These are phyloP conservation scores for Aspergillus amoenus DNA, from an alignment of 2,329 filamentous ascomycete species.

Conservation along the genomic window DNA sequence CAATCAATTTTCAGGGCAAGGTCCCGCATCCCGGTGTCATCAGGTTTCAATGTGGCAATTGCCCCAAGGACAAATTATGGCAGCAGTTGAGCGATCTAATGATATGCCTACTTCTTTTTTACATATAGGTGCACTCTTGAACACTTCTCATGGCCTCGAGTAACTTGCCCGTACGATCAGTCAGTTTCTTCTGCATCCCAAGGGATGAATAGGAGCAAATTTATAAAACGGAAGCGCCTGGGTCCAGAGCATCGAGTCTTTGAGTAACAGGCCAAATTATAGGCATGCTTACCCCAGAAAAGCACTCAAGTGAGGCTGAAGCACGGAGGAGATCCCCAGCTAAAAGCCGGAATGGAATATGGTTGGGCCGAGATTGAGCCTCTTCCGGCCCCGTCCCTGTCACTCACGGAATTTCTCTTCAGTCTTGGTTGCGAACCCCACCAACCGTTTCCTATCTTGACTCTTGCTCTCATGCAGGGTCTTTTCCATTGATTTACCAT, in stretches of 20 bases:
- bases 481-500: not conserved
- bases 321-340: not conserved
- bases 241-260: not conserved
- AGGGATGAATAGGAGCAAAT: not conserved
- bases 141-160: not conserved
- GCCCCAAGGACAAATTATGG: too few species aligned
- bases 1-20: not conserved
- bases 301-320: not conserved
- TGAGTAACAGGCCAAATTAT: not conserved
- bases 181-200: not conserved
- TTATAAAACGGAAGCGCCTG: not conserved
- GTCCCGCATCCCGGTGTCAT: too few species aligned
- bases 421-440: constrained; percentile 4
- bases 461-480: not conserved
- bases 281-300: not conserved
- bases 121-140: not conserved
- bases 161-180: not conserved
- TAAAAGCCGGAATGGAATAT: constrained; percentile 5
- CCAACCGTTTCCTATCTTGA: not conserved
- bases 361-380: constrained; percentile 12
- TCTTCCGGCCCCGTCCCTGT: constrained; percentile 3
- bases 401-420: constrained; percentile 1
- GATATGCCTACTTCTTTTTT: not conserved
- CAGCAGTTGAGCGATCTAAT: not conserved
- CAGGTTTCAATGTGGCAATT: too few species aligned